Evolutionary conservation across 179 eudicot species (phyloP), one percentile per base, ranked within the genome.

Genomic region (Beta lomatogona): DNA sequence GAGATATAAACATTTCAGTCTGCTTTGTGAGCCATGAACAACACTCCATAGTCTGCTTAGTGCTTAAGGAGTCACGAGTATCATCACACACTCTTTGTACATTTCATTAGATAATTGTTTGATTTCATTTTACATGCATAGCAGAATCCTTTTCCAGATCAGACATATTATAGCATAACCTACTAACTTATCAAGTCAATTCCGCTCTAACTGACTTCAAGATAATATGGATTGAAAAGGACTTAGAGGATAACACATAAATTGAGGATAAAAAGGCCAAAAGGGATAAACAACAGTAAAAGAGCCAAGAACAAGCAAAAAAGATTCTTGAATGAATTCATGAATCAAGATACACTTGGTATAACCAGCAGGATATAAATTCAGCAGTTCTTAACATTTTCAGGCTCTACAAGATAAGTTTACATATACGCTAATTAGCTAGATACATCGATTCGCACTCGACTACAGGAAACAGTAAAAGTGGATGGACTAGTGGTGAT

Each of bases 341-440:
- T 36, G 41, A 36, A 3, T 36, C 3, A 36, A 25, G 3, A 36
- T 36, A 70, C 13, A 67, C 66, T 70, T 66, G 28, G 31, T 10
- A 66, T 65, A 57, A 59, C 16, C 28, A 71, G 59, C 14, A 59
- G 31, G 48, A 59, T 45, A 59, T 41, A 66, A 50, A 61, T 46
- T 36, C 41, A 36, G 41, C 55, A 52, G 2, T 53, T 31, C 22
- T 71, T 73, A 28, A 25, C 19, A 48, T 58, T 44, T 28, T 73
- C 74, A 73, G 44, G 73, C 63, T 77, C 21, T 36, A 16, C 77
- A 36, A 60, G 21, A 15, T 61, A 53, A 48, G 59, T 50, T 63
- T 50, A 54, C n/a, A 61, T 15, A 46, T 19, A 44, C 28, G 22
- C 45, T 70, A 57, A 80, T 46, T 28, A 80, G 64, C 52, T 80